These are phyloP conservation scores for Tylopilus balloui DNA, from an alignment of 768 basidiomycete species.

Conservation along the genomic window DNA sequence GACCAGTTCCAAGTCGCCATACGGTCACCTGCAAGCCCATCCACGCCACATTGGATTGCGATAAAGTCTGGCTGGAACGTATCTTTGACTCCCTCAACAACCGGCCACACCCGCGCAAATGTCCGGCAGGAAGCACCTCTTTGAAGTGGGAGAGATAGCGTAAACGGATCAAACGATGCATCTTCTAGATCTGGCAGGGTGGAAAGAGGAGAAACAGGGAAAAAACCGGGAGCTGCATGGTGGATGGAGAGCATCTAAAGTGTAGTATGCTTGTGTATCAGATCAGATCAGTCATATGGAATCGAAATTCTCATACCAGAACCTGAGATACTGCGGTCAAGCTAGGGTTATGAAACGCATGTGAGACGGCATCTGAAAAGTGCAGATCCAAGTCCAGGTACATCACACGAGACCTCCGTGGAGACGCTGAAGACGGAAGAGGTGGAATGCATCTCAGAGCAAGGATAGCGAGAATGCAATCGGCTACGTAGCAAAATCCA, in stretches of 20 bases:
- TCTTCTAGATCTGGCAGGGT: slow-evolving; percentile 39
- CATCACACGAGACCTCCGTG: slow-evolving; percentile 60
- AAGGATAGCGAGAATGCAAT: slow-evolving; percentile 79
- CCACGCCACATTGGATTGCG: slow-evolving; percentile 83
- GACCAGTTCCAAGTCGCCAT: slow-evolving; percentile 72
- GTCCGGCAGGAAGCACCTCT: slow-evolving; percentile 66
- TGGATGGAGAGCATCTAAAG: slow-evolving; percentile 78
- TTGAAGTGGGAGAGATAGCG: slow-evolving; percentile 74
- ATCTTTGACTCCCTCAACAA: slow-evolving; percentile 55
- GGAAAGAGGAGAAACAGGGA: slow-evolving; percentile 57
- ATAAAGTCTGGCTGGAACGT: slow-evolving; percentile 73
- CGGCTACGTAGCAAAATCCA: slow-evolving; percentile 94
- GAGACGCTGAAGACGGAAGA: slow-evolving; percentile 11
- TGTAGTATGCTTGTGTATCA: background rate
- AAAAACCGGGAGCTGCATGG: slow-evolving; percentile 80
- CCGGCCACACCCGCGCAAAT: slow-evolving; percentile 58
- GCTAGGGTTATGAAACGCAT: slow-evolving; percentile 55
- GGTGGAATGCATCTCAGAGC: slow-evolving; percentile 47
- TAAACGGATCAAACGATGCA: slow-evolving; percentile 48
- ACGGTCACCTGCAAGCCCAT: slow-evolving; percentile 83
- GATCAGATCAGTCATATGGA: background rate
- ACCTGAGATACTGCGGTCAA: slow-evolving; percentile 40
- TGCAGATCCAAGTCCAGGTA: slow-evolving; percentile 93
- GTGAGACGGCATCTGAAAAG: slow-evolving; percentile 83
- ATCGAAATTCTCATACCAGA: slow-evolving; percentile 34